A percentile compares a stretch with the other conserved stretches of the same genome.
phyloP scores from a whole-genome alignment of 257 asterid species.

The Pogostemon cablin region DNA sequence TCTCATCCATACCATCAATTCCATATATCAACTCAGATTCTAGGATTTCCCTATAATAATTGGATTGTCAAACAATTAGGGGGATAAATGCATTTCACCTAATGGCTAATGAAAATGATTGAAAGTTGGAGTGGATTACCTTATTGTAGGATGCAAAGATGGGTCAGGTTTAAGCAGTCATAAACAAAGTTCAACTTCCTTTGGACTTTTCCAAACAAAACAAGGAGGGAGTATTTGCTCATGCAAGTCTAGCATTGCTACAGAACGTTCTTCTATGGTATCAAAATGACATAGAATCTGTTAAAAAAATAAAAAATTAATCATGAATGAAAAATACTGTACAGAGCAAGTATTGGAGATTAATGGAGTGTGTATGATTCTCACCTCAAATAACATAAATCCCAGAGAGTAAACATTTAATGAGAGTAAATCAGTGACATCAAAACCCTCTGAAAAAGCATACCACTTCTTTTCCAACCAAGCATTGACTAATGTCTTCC shows the following conservation, averaged over 20 bases:
- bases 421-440: conserved; percentile 29
- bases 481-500: conserved; percentile 7
- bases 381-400: conserved; percentile 55
- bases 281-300: conserved; percentile 52
- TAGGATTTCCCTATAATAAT: conserved; percentile 47
- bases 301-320: conserved; percentile 1
- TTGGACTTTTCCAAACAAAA: conserved; percentile 44
- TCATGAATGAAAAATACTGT: conserved; percentile 18
- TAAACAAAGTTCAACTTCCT: conserved; percentile 61
- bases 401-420: conserved; percentile 54
- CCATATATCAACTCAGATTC: conserved; percentile 44
- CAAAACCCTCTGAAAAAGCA: conserved; percentile 38
- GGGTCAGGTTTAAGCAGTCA: conserved; percentile 60
- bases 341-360: too few relatives aligned
- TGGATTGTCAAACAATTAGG: neutral
- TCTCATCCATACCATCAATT: neutral
- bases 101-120: neutral
- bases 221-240: conserved; percentile 52
- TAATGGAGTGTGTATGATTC: too few relatives aligned
- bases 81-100: neutral
- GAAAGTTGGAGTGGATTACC: conserved; percentile 30
- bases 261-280: conserved; percentile 45
- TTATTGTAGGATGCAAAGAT: conserved; percentile 52
- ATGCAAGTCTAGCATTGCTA: conserved; percentile 52
- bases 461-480: conserved; percentile 55